Base-by-base conservation (phyloP, 768 basidiomycete species). In the Mrakia frigida region DNA sequence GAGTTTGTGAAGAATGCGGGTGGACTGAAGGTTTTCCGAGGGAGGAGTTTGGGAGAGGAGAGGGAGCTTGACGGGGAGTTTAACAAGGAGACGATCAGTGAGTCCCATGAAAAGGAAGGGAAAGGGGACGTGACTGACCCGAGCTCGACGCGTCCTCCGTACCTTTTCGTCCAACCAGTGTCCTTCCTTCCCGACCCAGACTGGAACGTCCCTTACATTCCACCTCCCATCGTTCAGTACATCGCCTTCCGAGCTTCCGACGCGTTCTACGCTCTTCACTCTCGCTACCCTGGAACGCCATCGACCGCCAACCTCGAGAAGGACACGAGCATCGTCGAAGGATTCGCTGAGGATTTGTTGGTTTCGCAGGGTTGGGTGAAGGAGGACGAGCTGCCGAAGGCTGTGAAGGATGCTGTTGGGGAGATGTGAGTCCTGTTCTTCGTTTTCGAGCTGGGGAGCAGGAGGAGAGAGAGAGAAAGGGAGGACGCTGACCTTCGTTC, bases 321-420 rank as follows among this genome's bases (percentile, higher is more conserved):
- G 16, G 76, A 77, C 37, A 46, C 16, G 21, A 41, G 21, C 37
- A 65, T 50, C 6, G 25, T 77, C 23, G 76, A 77, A 52, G 21
- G 61, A 3, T 31, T 73, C 61, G 70, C 76, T 7, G 76, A 23
- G 21, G 56, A 52, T 16, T 56, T 56, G 28, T 35, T 77, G 16
- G 37, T n/a, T 6, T 59, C 28, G 3, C 14, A 63, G 21, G 76
- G 76, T 0, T 77, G 76, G 76, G n/a, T 11, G 25, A 71, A 70
- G 14, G 71, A 73, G 43, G 70, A 72, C 9, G 77, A 75, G 60
- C 61, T 81, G 39, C 60, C 70, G 23, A 46, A 67, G 33, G 37
- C 77, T 6, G 77, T 79, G 73, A 90, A 88, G 81, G 85, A 81
- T 25, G 73, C 79, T n/a, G 81, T 87, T 73, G 59, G 37, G 41